These are phyloP conservation scores for Calamus simplicifolius DNA, from an alignment of 176 grass and related monocot genomes.

Conservation along the genomic window DNA sequence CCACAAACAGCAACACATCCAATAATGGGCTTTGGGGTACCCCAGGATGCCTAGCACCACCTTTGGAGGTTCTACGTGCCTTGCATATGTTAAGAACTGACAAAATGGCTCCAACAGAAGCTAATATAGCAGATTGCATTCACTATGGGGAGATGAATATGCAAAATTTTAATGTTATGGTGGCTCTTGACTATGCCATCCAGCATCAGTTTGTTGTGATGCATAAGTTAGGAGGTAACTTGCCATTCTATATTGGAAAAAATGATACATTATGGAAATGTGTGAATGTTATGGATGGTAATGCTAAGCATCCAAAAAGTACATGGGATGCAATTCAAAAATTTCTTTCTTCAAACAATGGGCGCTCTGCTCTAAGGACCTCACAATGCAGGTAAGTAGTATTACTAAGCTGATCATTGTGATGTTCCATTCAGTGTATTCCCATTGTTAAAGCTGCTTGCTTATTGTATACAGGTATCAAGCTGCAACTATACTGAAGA, in stretches of 20 bases:
- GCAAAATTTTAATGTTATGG: constrained; percentile 56
- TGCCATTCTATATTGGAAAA: constrained; percentile 59
- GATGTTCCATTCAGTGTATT: too few species aligned
- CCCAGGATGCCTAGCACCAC: constrained; percentile 20
- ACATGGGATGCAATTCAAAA: constrained; percentile 44
- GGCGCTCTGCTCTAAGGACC: constrained; percentile 33
- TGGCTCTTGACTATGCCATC: constrained; percentile 51
- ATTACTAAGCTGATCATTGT: background rate
- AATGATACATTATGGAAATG: constrained; percentile 69
- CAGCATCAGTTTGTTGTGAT: constrained; percentile 44
- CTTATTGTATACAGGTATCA: constrained; percentile 53
- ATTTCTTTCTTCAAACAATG: constrained; percentile 44
- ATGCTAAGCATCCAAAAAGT: constrained; percentile 44
- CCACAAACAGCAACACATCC: constrained; percentile 29
- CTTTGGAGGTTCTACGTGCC: constrained; percentile 39
- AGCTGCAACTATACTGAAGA: constrained; percentile 68
- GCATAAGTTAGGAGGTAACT: constrained; percentile 42
- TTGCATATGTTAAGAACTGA: constrained; percentile 68
- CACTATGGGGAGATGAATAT: constrained; percentile 49
- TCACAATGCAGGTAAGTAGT: constrained; percentile 59
- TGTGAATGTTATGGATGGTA: constrained; percentile 70
- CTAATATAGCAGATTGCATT: constrained; percentile 81
- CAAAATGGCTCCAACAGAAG: constrained; percentile 75
- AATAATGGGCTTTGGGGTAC: constrained; percentile 34
- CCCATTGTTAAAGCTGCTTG: background rate